Base-by-base conservation (phyloP, 2,329 filamentous ascomycete genomes). In the Monosporascus sp. region DNA sequence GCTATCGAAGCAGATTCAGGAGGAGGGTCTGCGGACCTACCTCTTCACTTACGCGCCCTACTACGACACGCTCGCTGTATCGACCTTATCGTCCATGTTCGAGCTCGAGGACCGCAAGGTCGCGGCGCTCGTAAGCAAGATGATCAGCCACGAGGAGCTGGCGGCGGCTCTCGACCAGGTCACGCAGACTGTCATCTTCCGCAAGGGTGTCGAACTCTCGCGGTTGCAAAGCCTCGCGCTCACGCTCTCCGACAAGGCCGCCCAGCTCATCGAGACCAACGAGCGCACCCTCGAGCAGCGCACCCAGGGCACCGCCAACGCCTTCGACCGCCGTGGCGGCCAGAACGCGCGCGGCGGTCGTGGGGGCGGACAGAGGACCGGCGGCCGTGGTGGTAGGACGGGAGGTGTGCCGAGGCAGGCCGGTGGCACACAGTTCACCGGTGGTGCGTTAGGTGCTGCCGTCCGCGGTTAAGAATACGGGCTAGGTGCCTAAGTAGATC, bases 31-130 rank as follows among this genome's bases (percentile, higher is more conserved):
- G 51, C 86, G 94, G 65, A 99, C 94, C 51, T 99, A 97, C 72
- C 90, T 99, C 64, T 99, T 99, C 82, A 99, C 94, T 52, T 99
- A 99, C 74, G 94, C 95, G 38, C 94, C 94, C 51, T 99, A 95
- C 82, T 99, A 99, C 79, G 94, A 99, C 76, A 97, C 94, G 22
- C 85, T 99, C 55, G 87, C 91, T 56, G 81, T 97, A 63, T 80
- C 83, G 61, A 95, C 92, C 24, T 82, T 99, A 56, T 87, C 90
- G 58, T 79, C 78, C 61, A 99, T 99, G 94, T 99, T 99, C 72
- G 94, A 99, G 75, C 86, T 99, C 24, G 83, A 92, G 53, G 78
- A 87, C 63, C 84, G 87, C 76, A 97, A 97, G 82, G 92, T 97
- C 50, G 80, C 89, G n/a, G 91, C 94, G 37, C 86, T 99, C 52